Percentiles rank a stretch among this genome's conserved stretches.
Conservation (phyloP, 192 early-diverging fungal genomes). For the Diversispora epigaea region DNA sequence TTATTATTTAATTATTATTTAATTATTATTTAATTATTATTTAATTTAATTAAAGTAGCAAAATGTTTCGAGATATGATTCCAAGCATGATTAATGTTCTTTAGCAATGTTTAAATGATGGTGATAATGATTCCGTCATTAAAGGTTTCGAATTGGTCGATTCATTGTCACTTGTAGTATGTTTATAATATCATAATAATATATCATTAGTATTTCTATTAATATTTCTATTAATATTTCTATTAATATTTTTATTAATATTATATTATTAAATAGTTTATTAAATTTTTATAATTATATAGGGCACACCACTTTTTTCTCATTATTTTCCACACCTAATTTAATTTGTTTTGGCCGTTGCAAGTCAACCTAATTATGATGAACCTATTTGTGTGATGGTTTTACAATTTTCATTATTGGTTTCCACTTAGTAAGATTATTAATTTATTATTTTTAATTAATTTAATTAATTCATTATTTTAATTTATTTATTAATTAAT, state of each 20-base stretch:
- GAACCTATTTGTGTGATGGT: slow-evolving; percentile 74
- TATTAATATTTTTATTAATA: too few species aligned
- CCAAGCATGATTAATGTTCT: slow-evolving; percentile 86
- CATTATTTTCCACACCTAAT: slow-evolving; percentile 79
- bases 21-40: slow-evolving; percentile 21
- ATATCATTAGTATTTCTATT: background rate
- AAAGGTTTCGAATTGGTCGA: slow-evolving; percentile 90
- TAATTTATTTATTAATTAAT: too few species aligned
- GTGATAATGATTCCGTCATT: slow-evolving; percentile 74
- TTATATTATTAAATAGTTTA: background rate
- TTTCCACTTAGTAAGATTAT: slow-evolving; percentile 66
- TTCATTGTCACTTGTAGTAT: slow-evolving; percentile 66
- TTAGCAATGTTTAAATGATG: slow-evolving; percentile 69
- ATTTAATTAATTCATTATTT: background rate
- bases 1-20: too few species aligned
- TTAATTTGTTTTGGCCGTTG: slow-evolving; percentile 75
- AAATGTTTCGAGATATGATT: slow-evolving; percentile 69
- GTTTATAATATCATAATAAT: slow-evolving; percentile 1
- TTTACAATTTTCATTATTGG: slow-evolving; percentile 79
- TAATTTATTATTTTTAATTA: background rate
- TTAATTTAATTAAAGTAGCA: too few species aligned
- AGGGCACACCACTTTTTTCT: slow-evolving; percentile 77
- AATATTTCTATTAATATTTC: too few species aligned
- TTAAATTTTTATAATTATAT: background rate
- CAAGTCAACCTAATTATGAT: slow-evolving; percentile 65